A percentile compares a stretch with the other conserved stretches of the same genome.
Conservation (phyloP, 352 stramenopile genomes). For the Phytopythium oedochilum region DNA sequence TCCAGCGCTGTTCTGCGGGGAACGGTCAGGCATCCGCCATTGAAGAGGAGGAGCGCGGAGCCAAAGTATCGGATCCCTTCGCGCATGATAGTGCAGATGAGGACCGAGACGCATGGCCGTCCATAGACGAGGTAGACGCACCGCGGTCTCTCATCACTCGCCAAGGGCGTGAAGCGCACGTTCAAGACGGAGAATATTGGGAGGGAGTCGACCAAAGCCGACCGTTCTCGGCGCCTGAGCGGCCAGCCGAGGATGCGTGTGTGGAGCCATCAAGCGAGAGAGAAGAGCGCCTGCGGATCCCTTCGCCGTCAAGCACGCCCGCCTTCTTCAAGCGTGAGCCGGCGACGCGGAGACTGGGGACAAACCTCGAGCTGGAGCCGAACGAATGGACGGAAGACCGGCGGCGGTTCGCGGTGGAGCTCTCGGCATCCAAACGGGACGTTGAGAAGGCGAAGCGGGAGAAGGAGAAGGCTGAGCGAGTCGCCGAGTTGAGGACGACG, state of each 20-base stretch:
- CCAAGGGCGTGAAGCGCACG: background rate
- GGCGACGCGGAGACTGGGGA: slow-evolving; percentile 11
- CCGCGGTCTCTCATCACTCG: background rate
- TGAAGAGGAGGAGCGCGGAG: background rate
- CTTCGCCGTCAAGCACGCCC: slow-evolving; percentile 6
- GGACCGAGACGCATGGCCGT: background rate
- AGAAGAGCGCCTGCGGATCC: background rate
- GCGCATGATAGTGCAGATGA: background rate
- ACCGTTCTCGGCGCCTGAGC: background rate
- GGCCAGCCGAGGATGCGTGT: slow-evolving; percentile 7
- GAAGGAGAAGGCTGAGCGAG: slow-evolving; percentile 28
- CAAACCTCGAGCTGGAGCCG: slow-evolving; percentile 1
- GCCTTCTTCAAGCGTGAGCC: slow-evolving; percentile 28
- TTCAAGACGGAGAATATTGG: background rate
- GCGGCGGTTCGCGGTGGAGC: slow-evolving; percentile 29
- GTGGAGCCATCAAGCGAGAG: background rate
- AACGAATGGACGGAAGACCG: slow-evolving; percentile 45
- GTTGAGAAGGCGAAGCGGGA: slow-evolving; percentile 27
- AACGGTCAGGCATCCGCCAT: background rate
- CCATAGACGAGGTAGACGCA: background rate
- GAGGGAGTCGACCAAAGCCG: background rate
- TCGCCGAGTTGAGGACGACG: slow-evolving; percentile 33
- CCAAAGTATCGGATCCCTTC: background rate
- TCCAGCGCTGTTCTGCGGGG: background rate
- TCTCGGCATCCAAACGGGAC: slow-evolving; percentile 37